Evolutionary conservation across 2,329 filamentous ascomycete genomes (phyloP), one percentile per base, ranked within the genome.

Genomic region (Trichoderma cornu-damae): DNA sequence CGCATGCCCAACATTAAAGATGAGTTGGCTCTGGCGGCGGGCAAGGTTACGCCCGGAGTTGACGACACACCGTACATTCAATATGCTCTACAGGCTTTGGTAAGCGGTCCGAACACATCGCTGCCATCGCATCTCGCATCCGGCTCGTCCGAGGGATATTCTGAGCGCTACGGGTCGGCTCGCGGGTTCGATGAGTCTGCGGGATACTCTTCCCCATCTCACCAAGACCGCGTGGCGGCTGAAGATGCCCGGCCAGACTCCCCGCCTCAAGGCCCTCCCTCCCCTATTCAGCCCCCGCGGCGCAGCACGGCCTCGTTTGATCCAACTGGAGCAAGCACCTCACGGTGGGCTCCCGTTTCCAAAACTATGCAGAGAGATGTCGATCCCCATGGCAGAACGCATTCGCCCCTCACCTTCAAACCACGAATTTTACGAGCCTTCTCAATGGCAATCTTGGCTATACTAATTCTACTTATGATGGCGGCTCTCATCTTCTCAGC

Each of bases 41-140:
- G 77, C 58, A 77, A 77, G 38, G 77, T 84, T 56, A 93, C 89
- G 0, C 91, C 91, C 0, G 89, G 87, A 8, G 77, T 90, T 37
- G 91, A 96, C 66, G 88, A 96, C 67, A 88, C 85, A 7, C 91
- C 90, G 0, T 96, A 92, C 70, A 89, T 96, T 61, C 88, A 88
- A 62, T 95, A 94, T 70, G 92, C 93, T 38, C 84, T 97, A 61
- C 89, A 96, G 62, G 90, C 93, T 61, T 76, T 97, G 64, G 95
- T 90, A 5, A 79, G 87, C 47, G 83, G 88, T 65, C 86, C 86
- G 58, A 84, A 89, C 60, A 78, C 84, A 5, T 73, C 77, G 58
- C 78, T 80, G 8, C 75, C 79, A 56, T 75, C 77, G 55, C 73
- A 80, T 63, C 78, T 82, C 52, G 71, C 78, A 54, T 76, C 78